Percentiles rank a stretch among this genome's conserved stretches.
Conservation (phyloP, 371 early-diverging fungal species). For the Umbelopsis sp. region DNA sequence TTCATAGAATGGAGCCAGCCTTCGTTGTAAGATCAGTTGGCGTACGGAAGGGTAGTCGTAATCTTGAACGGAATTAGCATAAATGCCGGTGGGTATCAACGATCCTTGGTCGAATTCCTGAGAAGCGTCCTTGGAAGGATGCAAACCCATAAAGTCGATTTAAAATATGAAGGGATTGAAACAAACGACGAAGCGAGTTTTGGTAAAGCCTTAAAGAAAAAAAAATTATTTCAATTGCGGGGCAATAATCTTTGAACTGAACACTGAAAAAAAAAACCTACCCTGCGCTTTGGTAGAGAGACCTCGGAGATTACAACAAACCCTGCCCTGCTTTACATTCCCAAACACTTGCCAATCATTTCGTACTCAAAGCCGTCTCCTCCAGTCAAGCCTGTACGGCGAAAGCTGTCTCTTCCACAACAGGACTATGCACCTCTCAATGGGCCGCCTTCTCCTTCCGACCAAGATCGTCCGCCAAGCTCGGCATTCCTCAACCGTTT, state of each 20-base stretch:
- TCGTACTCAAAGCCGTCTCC: conserved; percentile 16
- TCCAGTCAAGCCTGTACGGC: conserved; percentile 12
- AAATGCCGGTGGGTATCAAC: conserved; percentile 76
- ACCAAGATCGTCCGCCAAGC: conserved; percentile 15
- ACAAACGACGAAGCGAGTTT: not conserved
- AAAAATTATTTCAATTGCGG: not conserved
- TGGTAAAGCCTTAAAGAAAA: not conserved
- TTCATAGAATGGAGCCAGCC: conserved; percentile 88
- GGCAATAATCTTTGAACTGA: not conserved
- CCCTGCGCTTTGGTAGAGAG: no score
- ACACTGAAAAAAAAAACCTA: not conserved
- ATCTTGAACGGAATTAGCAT: conserved; percentile 71
- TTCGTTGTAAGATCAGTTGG: conserved; percentile 72
- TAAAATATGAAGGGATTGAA: not conserved
- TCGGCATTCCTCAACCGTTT: conserved; percentile 15
- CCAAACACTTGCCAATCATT: conserved; percentile 13
- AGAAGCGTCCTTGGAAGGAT: conserved; percentile 14
- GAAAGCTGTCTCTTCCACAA: conserved; percentile 18
- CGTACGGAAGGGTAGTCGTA: conserved; percentile 76
- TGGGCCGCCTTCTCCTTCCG: conserved; percentile 3
- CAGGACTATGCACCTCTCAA: conserved; percentile 3
- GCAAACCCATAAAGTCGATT: conserved; percentile 2
- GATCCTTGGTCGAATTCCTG: conserved; percentile 66
- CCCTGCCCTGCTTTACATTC: not conserved
- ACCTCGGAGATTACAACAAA: conserved; percentile 1